Evolutionary conservation across 1,284 basidiomycete genomes (phyloP).

Genomic region (Rhodofomes roseus): DNA sequence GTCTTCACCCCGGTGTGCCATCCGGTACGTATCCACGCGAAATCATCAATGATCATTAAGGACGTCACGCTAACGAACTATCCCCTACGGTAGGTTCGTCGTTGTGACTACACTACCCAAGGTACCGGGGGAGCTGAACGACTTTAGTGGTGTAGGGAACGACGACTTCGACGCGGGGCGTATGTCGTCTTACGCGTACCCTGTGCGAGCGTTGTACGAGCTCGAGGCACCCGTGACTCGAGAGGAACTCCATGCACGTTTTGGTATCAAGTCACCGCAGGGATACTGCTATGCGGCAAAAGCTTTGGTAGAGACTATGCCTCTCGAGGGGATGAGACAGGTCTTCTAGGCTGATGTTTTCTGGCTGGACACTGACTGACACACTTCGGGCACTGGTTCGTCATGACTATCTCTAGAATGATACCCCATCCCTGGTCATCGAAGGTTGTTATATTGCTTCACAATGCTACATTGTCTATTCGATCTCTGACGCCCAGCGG

Average conservation of each 20-base stretch:
- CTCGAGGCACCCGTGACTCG: conserved; percentile 22
- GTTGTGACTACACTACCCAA: conserved; percentile 14
- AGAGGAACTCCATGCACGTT: conserved; percentile 21
- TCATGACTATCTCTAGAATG: too few relatives aligned
- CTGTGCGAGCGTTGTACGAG: conserved; percentile 25
- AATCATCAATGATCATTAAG: conserved; percentile 1
- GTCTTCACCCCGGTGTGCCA: conserved; percentile 25
- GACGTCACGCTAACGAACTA: too few relatives aligned
- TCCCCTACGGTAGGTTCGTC: too few relatives aligned
- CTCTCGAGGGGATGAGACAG: too few relatives aligned
- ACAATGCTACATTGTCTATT: too few relatives aligned
- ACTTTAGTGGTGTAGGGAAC: conserved; percentile 30
- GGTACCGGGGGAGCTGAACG: conserved; percentile 29
- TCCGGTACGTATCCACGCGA: conserved; percentile 24
- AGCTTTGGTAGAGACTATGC: too few relatives aligned
- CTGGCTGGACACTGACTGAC: too few relatives aligned
- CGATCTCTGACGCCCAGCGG: too few relatives aligned
- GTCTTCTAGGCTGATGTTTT: too few relatives aligned
- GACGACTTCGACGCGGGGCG: conserved; percentile 31
- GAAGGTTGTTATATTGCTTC: too few relatives aligned
- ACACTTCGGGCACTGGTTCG: too few relatives aligned
- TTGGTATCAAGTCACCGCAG: conserved; percentile 25
- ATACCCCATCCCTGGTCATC: too few relatives aligned
- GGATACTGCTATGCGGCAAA: conserved; percentile 25
- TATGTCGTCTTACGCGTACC: conserved; percentile 29